Percentiles rank a stretch among this genome's conserved stretches.
Evolutionary conservation across 805 yeast species (phyloP).

Genomic region (Peterozyma xylosa): DNA sequence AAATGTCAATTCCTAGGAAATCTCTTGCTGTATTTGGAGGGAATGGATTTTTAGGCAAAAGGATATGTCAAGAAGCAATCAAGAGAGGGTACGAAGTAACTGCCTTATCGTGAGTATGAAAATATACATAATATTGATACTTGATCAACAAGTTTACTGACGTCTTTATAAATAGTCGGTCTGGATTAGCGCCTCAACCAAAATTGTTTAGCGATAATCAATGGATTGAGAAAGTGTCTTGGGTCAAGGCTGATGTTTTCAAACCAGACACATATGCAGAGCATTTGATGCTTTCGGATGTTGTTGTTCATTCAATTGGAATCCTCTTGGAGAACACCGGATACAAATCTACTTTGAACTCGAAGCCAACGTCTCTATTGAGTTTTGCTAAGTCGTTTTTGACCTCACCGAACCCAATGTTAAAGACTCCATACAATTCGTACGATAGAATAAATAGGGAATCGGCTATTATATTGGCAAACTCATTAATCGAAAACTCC

Average conservation of each 20-base stretch:
- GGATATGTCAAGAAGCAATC: conserved; percentile 65
- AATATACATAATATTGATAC: neutral
- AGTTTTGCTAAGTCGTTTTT: conserved; percentile 4
- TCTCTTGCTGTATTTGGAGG: conserved; percentile 73
- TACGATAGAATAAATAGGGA: conserved; percentile 63
- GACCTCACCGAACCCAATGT: conserved; percentile 51
- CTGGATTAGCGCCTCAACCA: conserved; percentile 44
- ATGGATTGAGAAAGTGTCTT: conserved; percentile 54
- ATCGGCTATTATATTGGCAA: conserved; percentile 60
- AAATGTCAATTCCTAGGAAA: neutral
- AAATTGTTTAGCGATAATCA: conserved; percentile 20
- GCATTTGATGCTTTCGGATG: conserved; percentile 39
- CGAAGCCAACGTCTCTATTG: conserved; percentile 10
- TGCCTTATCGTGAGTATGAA: conserved; percentile 42
- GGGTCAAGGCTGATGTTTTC: conserved; percentile 66
- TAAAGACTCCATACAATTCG: conserved; percentile 32
- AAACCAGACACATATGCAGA: conserved; percentile 49
- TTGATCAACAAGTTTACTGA: neutral
- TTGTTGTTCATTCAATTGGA: conserved; percentile 83
- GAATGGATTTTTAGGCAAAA: conserved; percentile 64
- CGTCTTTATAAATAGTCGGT: conserved; percentile 22
- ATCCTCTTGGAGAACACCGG: conserved; percentile 58
- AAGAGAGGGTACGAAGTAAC: conserved; percentile 57
- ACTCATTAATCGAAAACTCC: conserved; percentile 29
- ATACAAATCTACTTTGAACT: conserved; percentile 51